Base-by-base conservation (phyloP, 495 filamentous ascomycete species). In the Penicillium tannophilum region DNA sequence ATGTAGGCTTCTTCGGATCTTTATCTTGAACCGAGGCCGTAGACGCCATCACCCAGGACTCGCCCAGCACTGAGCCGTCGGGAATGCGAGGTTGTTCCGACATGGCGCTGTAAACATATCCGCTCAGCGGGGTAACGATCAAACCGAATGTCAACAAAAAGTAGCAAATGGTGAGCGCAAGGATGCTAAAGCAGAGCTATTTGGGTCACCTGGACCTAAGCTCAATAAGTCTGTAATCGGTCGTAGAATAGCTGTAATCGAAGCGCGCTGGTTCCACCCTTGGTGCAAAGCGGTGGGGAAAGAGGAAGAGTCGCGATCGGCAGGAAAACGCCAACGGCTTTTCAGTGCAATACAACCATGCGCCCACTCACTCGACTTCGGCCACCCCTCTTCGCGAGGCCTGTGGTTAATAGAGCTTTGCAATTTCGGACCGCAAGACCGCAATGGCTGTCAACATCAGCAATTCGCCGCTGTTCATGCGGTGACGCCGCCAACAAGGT, bases 21-120 rank as follows among this genome's bases (percentile, higher is more conserved):
- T 50, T 45, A 9, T 65, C 61, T 16, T 67, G 62, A 24, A 58
- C 33, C 17, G 62, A 58, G 4, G 50, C 23, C 14, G 64, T 61
- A 19, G 72, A 67, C 20, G 72, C 63, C 10, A 76, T 65, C 36
- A 78, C 71, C 75, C 75, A 78, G 39, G 74, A 76, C 43, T 76
- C 74, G 9, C 71, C 73, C 50, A 78, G 60, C 24, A 66, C 66
- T 11, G 67, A 67, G 58, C 56, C 56, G 46, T 69, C 63, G 55
- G 62, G 60, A 26, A 56, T 62, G 33, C 59, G 63, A 26, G 69
- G 53, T 24, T 46, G 54, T 24, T 56, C 52, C 41, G 71, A 61
- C 73, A 78, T 78, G 60, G 43, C 46, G 47, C 41, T 26, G 36
- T 56, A 36, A 52, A 52, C 64, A 67, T 67, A 24, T 56, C 61